phyloP scores from a whole-genome alignment of 345 rosid species.

The Dovyalis caffra region DNA sequence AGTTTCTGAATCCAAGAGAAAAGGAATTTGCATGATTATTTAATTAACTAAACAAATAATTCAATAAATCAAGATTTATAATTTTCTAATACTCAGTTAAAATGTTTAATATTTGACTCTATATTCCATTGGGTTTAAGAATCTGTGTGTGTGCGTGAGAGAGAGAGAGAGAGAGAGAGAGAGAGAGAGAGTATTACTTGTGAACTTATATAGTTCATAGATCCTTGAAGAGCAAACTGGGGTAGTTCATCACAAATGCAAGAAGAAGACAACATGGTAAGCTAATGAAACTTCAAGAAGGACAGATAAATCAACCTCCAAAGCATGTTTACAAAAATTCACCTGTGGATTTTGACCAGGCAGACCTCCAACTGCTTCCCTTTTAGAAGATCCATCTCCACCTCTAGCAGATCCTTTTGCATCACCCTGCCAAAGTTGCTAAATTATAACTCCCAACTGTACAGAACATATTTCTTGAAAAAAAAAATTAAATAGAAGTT shows the following conservation, averaged over 20 bases:
- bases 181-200: constrained; percentile 36
- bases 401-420: constrained; percentile 64
- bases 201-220: constrained; percentile 43
- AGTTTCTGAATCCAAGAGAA: not conserved
- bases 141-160: not conserved
- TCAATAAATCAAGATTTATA: not conserved
- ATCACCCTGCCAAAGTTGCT: constrained; percentile 52
- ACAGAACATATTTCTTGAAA: not conserved
- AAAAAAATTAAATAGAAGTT: not conserved
- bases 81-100: not conserved
- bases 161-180: constrained; percentile 7
- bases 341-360: constrained; percentile 59
- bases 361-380: constrained; percentile 50
- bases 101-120: not conserved
- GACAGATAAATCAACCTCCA: constrained; percentile 1
- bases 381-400: constrained; percentile 56
- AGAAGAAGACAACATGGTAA: constrained; percentile 13
- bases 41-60: not conserved
- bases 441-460: constrained; percentile 6
- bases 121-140: not conserved
- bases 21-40: not conserved
- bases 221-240: constrained; percentile 47
- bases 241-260: constrained; percentile 8
- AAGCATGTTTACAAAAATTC: constrained; percentile 8
- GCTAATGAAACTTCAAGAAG: not conserved